These are phyloP conservation scores for Amylostereum chailletii DNA, from an alignment of 1,284 basidiomycete genomes.

Conservation along the genomic window DNA sequence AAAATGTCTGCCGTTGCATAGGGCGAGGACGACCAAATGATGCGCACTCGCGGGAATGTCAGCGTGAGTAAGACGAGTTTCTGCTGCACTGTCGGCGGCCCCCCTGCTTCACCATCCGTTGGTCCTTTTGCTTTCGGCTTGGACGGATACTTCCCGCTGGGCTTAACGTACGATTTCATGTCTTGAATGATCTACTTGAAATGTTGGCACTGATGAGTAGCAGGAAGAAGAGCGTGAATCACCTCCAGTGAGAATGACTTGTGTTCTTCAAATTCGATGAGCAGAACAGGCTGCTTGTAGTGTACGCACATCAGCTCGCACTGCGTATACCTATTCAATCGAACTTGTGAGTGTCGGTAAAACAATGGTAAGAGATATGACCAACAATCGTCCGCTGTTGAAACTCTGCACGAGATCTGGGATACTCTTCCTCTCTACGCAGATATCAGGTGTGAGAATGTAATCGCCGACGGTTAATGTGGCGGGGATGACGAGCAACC, in stretches of 20 bases:
- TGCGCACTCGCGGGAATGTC: conserved; percentile 83
- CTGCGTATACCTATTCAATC: conserved; percentile 73
- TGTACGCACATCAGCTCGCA: conserved; percentile 96
- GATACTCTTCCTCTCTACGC: conserved; percentile 93
- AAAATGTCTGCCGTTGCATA: conserved; percentile 91
- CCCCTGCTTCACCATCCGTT: conserved; percentile 31
- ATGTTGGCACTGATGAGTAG: background rate
- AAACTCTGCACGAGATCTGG: conserved; percentile 89
- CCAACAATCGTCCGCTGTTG: conserved; percentile 87
- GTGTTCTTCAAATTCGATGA: conserved; percentile 99
- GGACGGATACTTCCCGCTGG: conserved; percentile 39
- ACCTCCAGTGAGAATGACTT: conserved; percentile 91
- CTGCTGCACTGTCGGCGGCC: conserved; percentile 60
- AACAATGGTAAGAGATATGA: conserved; percentile 10
- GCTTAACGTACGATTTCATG: conserved; percentile 55
- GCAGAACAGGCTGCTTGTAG: conserved; percentile 88
- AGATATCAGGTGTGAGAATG: conserved; percentile 90
- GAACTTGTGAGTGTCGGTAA: background rate
- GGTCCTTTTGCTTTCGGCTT: conserved; percentile 40
- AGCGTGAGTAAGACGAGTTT: conserved; percentile 88
- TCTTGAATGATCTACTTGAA: conserved; percentile 27
- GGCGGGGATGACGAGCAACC: conserved; percentile 78
- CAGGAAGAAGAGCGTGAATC: conserved; percentile 13
- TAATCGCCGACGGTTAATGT: conserved; percentile 96
- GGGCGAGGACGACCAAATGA: conserved; percentile 97